Percentiles rank a stretch among this genome's conserved stretches.
Evolutionary conservation across 1,139 yeast genomes (phyloP).

Genomic region (Nakaseomyces bracarensis): DNA sequence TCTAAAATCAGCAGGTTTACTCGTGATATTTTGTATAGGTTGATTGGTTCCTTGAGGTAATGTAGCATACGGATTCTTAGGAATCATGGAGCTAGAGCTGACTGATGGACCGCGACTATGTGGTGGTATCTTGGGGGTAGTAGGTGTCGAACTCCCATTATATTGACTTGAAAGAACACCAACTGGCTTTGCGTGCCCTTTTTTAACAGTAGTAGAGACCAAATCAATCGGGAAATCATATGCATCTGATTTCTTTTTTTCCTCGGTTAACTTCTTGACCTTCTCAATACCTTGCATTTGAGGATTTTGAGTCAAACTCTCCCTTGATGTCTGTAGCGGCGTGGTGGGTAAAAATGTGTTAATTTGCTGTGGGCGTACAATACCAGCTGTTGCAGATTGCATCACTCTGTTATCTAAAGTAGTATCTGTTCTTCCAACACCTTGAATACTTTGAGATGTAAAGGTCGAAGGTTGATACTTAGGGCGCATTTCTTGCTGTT

Average conservation of each 20-base stretch:
- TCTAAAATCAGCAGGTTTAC: background rate
- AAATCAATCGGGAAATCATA: constrained; percentile 71
- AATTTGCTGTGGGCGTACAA: constrained; percentile 11
- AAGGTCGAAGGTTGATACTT: constrained; percentile 1
- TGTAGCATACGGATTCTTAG: constrained; percentile 3
- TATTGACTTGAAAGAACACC: constrained; percentile 19
- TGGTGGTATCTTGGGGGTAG: constrained; percentile 11
- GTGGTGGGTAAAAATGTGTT: constrained; percentile 3
- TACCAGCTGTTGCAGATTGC: constrained; percentile 6
- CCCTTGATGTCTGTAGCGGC: background rate
- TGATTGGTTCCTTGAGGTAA: constrained; percentile 8
- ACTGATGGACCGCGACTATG: constrained; percentile 6
- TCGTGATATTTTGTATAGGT: constrained; percentile 6
- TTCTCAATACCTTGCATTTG: constrained; percentile 19
- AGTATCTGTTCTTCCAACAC: background rate
- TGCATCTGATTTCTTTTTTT: constrained; percentile 58
- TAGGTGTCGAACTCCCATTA: background rate
- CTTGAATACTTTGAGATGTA: background rate
- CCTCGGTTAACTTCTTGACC: constrained; percentile 35
- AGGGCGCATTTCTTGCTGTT: background rate
- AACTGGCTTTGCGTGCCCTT: constrained; percentile 33
- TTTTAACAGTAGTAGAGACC: constrained; percentile 35
- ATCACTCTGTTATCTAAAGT: background rate
- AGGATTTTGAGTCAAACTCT: background rate
- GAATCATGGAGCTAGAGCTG: background rate